Evolutionary conservation across 2,329 filamentous ascomycete genomes (phyloP), one percentile per base, ranked within the genome.

Genomic region (Drechslera avenae): DNA sequence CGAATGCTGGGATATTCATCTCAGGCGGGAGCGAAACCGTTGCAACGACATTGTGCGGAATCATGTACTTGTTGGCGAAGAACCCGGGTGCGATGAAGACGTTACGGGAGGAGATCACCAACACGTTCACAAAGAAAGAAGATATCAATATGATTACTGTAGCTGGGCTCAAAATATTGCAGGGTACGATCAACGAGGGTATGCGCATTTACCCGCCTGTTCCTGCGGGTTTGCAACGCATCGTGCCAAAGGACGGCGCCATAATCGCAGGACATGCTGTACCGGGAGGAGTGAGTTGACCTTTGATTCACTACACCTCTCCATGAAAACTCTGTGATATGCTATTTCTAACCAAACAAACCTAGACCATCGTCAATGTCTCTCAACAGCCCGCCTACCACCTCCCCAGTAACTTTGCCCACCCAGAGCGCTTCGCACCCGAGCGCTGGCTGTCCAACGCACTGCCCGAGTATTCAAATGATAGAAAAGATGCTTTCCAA

Each of bases 11-110:
- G 0, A 19, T 69, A 4, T 67, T 75, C 36, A 69, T 75, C 55
- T 39, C 64, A 18, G 73, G 66, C 1, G 73, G 72, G 5, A 73
- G 68, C 5, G 73, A 75, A 49, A 73, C 71, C 0, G 28, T 37
- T 13, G 53, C 56, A 0, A 59, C 54, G 8, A 19, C 45, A 9
- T 39, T 57, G 4, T 51, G 31, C 5, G 54, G 52, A 21, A 26
- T 46, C 5, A 37, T 44, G 3, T 57, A 52, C 33, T 46, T 35
- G 12, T 19, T 57, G 4, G 42, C 50, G 1, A 52, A 39, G 14
- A 57, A 59, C 37, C 57, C 57, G 12, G 44, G 39, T 6, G 50
- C 28, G 5, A 26, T 59, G 31, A 28, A 55, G 9, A 48, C 36
- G 16, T 14, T 63, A n/a, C 26, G 31, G 13, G 26, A 37, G 0